Evolutionary conservation across 805 yeast species (phyloP).

Genomic region (Phaffomyces opuntiae): DNA sequence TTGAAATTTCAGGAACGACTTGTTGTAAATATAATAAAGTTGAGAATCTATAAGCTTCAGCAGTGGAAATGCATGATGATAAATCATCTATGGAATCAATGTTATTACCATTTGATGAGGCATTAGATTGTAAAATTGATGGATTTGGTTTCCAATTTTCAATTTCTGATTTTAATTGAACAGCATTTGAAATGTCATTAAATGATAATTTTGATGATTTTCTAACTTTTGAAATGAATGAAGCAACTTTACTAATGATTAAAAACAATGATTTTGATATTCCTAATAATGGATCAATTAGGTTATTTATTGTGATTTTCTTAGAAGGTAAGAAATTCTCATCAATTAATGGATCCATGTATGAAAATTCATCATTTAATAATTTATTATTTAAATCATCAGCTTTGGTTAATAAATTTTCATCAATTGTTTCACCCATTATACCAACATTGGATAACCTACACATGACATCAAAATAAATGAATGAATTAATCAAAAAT

Average conservation of each 20-base stretch:
- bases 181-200: conserved; percentile 45
- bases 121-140: conserved; percentile 29
- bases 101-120: conserved; percentile 22
- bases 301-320: conserved; percentile 2
- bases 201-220: conserved; percentile 35
- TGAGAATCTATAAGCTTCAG: conserved; percentile 61
- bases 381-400: not conserved
- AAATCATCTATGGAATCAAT: conserved; percentile 34
- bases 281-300: conserved; percentile 59
- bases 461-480: conserved; percentile 61
- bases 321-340: conserved; percentile 2
- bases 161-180: conserved; percentile 44
- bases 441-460: conserved; percentile 44
- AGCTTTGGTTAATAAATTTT: conserved; percentile 7
- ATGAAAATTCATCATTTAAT: not conserved
- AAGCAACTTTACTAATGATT: conserved; percentile 57
- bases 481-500: conserved; percentile 41
- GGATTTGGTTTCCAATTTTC: conserved; percentile 49
- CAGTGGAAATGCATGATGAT: conserved; percentile 57
- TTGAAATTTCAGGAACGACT: conserved; percentile 65
- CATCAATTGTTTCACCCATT: conserved; percentile 9
- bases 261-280: conserved; percentile 60
- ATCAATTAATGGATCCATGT: conserved; percentile 4
- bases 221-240: conserved; percentile 44
- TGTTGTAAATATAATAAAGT: conserved; percentile 56